phyloP scores from a whole-genome alignment of 352 stramenopile species.

The Aphanomyces invadans region DNA sequence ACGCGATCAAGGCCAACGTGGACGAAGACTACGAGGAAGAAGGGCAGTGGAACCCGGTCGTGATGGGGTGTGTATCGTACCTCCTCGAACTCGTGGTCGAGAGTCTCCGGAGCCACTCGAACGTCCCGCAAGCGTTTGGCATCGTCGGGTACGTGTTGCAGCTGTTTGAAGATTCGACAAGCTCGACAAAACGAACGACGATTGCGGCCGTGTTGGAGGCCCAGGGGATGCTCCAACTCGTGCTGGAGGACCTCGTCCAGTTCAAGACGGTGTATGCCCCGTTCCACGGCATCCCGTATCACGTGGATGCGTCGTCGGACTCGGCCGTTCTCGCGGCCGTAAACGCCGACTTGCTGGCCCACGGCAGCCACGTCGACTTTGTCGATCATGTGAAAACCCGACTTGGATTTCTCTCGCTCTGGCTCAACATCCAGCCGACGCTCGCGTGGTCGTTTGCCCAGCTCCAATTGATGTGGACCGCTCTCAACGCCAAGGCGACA shows the following conservation, averaged over 20 bases:
- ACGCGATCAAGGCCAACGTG: conserved; percentile 17
- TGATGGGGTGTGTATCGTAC: conserved; percentile 13
- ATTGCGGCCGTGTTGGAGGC: conserved; percentile 1
- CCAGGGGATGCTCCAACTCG: conserved; percentile 5
- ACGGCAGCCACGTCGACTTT: conserved; percentile 22
- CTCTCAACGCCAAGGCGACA: not conserved
- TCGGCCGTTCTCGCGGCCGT: not conserved
- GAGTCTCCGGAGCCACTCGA: not conserved
- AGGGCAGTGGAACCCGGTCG: not conserved
- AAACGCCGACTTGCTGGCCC: conserved; percentile 1
- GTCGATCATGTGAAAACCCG: conserved; percentile 15
- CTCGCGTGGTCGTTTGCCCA: not conserved
- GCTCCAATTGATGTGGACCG: conserved; percentile 3
- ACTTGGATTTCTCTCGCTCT: conserved; percentile 20
- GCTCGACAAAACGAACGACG: not conserved
- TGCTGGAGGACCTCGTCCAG: conserved; percentile 22
- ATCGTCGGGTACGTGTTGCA: conserved; percentile 19
- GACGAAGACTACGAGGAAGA: not conserved
- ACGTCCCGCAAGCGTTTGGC: conserved; percentile 24
- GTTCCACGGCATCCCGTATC: not conserved
- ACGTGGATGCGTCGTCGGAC: not conserved
- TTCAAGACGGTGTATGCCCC: conserved; percentile 17
- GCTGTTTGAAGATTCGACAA: not conserved
- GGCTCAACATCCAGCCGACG: conserved; percentile 4
- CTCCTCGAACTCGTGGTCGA: conserved; percentile 10